Percentiles rank a stretch among this genome's conserved stretches.
Evolutionary conservation across 2,329 filamentous ascomycete genomes (phyloP).

Genomic region (Rhynchosporium graminicola): DNA sequence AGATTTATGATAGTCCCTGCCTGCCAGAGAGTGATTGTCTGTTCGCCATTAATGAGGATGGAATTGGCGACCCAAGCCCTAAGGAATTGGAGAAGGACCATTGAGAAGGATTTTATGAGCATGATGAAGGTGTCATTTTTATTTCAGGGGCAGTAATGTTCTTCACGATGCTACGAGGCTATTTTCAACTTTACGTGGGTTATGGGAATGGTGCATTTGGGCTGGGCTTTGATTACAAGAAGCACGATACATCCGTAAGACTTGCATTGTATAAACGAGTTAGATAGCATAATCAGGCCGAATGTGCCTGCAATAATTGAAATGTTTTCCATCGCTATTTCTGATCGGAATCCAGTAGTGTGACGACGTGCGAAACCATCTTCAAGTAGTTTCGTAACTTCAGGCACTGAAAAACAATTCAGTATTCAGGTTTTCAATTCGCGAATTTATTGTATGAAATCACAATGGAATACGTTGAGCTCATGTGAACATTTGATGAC

Average conservation of each 20-base stretch:
- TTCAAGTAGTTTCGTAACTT: too few species aligned
- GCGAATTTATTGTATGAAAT: too few species aligned
- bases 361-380: background rate
- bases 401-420: too few species aligned
- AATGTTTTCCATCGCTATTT: background rate
- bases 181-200: constrained; percentile 29
- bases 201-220: constrained; percentile 26
- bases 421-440: too few species aligned
- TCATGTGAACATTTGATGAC: too few species aligned
- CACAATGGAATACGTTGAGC: too few species aligned
- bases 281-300: constrained; percentile 14
- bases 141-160: constrained; percentile 1
- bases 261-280: constrained; percentile 20
- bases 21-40: constrained; percentile 94
- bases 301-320: background rate
- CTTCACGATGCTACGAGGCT: constrained; percentile 22
- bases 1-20: constrained; percentile 98
- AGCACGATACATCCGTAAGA: constrained; percentile 16
- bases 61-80: constrained; percentile 91
- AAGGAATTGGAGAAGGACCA: constrained; percentile 89
- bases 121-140: background rate
- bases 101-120: constrained; percentile 19
- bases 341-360: background rate
- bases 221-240: constrained; percentile 19
- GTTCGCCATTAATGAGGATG: constrained; percentile 96